A percentile compares a stretch with the other conserved stretches of the same genome.
Evolutionary conservation across 495 filamentous ascomycete genomes (phyloP).

Genomic region (Neurospora sp.): DNA sequence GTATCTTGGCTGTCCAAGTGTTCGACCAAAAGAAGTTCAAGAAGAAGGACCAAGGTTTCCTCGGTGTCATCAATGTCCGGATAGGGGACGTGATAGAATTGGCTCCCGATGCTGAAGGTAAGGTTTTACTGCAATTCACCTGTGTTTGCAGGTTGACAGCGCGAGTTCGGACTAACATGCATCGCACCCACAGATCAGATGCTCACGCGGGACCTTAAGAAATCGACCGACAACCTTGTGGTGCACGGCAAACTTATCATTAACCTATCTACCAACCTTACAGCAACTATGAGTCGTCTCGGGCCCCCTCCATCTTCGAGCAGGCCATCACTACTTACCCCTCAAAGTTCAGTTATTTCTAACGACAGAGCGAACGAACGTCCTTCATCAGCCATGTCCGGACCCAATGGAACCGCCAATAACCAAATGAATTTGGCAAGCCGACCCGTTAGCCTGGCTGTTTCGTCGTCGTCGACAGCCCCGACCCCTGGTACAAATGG

Average conservation of each 20-base stretch:
- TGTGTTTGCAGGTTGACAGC: not conserved
- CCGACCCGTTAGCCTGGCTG: slow-evolving; percentile 28
- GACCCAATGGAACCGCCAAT: slow-evolving; percentile 26
- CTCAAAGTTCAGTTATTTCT: slow-evolving; percentile 27
- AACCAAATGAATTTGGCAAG: slow-evolving; percentile 23
- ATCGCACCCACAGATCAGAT: slow-evolving; percentile 51
- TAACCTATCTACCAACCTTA: slow-evolving; percentile 83
- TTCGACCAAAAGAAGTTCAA: slow-evolving; percentile 99
- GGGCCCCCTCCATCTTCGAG: slow-evolving; percentile 23
- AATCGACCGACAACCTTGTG: slow-evolving; percentile 94
- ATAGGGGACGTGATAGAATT: slow-evolving; percentile 90
- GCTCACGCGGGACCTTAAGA: slow-evolving; percentile 97
- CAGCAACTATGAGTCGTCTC: slow-evolving; percentile 19
- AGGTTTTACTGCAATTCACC: slow-evolving; percentile 15
- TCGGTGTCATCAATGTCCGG: slow-evolving; percentile 94
- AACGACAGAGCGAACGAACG: slow-evolving; percentile 25
- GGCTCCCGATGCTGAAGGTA: slow-evolving; percentile 84
- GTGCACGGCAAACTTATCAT: slow-evolving; percentile 97
- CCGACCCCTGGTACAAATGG: slow-evolving; percentile 29
- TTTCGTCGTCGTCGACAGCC: slow-evolving; percentile 25
- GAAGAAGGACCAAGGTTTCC: slow-evolving; percentile 99
- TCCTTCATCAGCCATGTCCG: slow-evolving; percentile 37
- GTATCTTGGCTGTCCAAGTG: slow-evolving; percentile 93
- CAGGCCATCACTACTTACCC: slow-evolving; percentile 28
- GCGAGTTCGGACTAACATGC: not conserved